Evolutionary conservation across 257 asterid species (phyloP).

Genomic region (Eucommia ulmoides): DNA sequence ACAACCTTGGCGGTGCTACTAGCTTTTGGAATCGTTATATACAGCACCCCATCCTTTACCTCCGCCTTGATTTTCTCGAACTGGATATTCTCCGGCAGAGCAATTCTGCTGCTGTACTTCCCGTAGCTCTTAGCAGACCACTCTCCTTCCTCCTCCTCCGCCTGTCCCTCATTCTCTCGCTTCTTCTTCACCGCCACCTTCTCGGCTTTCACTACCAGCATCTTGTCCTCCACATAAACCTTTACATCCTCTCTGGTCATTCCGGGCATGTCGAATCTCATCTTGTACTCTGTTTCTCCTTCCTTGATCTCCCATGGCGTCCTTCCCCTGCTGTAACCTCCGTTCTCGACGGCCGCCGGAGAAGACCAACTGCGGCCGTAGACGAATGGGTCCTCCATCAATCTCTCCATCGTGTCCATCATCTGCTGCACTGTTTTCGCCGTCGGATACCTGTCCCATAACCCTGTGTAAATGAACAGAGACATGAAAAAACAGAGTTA

Average conservation of each 20-base stretch:
- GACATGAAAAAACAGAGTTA: too few relatives aligned
- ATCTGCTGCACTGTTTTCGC: constrained; percentile 72
- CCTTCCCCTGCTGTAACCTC: constrained; percentile 40
- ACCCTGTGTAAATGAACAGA: constrained; percentile 18
- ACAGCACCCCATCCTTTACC: constrained; percentile 73
- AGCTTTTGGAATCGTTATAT: constrained; percentile 45
- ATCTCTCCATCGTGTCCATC: constrained; percentile 73
- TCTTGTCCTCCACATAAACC: constrained; percentile 60
- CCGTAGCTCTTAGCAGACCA: constrained; percentile 65
- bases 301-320: constrained; percentile 81
- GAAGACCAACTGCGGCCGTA: constrained; percentile 21
- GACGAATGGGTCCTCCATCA: constrained; percentile 49
- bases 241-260: constrained; percentile 61
- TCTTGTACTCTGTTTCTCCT: constrained; percentile 38
- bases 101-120: constrained; percentile 44
- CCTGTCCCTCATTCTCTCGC: neutral
- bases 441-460: constrained; percentile 66
- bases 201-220: constrained; percentile 58
- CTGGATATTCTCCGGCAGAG: constrained; percentile 63
- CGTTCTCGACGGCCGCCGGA: constrained; percentile 6
- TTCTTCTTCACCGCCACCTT: constrained; percentile 14
- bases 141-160: constrained; percentile 17
- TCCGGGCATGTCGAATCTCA: constrained; percentile 80
- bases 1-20: constrained; percentile 25
- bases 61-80: constrained; percentile 67